These are phyloP conservation scores for Didymella glomerata DNA, from an alignment of 2,329 filamentous ascomycete genomes.

Conservation along the genomic window DNA sequence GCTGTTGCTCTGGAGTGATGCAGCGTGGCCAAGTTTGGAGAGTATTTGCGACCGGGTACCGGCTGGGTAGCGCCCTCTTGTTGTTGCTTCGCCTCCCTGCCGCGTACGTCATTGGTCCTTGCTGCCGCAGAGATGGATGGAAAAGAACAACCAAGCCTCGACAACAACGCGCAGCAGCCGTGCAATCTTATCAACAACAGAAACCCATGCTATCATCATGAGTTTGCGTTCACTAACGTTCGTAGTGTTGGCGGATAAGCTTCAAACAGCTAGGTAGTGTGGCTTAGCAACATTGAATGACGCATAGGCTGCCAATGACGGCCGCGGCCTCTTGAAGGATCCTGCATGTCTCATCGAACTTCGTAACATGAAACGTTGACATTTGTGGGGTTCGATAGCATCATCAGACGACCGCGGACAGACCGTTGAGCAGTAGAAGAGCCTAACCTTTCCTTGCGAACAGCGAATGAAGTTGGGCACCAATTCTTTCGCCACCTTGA, in stretches of 20 bases:
- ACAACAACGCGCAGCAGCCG: neutral
- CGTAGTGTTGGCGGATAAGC: constrained; percentile 4
- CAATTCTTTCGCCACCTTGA: neutral
- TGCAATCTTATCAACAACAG: neutral
- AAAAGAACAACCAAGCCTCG: neutral
- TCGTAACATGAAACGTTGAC: constrained; percentile 17
- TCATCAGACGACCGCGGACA: neutral
- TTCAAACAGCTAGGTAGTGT: constrained; percentile 16
- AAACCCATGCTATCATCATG: neutral
- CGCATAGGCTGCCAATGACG: constrained; percentile 19
- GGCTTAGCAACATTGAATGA: constrained; percentile 23
- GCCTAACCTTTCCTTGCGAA: neutral
- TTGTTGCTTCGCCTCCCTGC: neutral
- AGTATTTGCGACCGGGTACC: neutral
- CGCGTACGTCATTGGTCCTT: neutral
- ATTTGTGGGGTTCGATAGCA: constrained; percentile 5
- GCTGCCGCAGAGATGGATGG: neutral
- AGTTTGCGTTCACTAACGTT: neutral
- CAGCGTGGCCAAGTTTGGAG: too few species aligned
- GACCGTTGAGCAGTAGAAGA: neutral
- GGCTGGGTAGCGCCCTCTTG: neutral
- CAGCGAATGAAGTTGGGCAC: neutral
- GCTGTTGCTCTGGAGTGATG: too few species aligned
- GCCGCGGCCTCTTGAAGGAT: constrained; percentile 5
- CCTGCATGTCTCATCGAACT: constrained; percentile 7